phyloP scores from a whole-genome alignment of 2,329 filamentous ascomycete species.

The Fusarium paranaense region DNA sequence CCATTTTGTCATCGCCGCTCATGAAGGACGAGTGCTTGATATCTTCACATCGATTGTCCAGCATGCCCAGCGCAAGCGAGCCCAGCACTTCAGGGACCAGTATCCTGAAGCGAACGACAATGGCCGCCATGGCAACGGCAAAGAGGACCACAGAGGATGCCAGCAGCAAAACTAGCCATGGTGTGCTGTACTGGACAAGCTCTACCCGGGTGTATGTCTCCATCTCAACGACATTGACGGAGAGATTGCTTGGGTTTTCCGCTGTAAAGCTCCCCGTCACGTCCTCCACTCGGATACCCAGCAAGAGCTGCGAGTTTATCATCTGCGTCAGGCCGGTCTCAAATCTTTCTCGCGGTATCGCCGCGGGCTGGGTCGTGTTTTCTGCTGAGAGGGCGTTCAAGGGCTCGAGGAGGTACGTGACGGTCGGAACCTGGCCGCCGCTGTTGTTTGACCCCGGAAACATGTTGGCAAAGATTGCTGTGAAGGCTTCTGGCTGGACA shows the following conservation, averaged over 20 bases:
- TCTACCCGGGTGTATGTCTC: neutral
- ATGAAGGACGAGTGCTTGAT: neutral
- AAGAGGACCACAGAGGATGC: neutral
- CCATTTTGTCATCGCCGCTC: neutral
- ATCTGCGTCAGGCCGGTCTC: neutral
- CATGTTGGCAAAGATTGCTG: too few relatives aligned
- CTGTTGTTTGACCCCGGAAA: too few relatives aligned
- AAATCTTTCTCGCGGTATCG: neutral
- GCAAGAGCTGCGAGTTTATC: neutral
- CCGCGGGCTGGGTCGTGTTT: neutral
- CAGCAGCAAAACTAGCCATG: neutral
- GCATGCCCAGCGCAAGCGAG: neutral
- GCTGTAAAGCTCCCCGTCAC: neutral
- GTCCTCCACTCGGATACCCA: neutral
- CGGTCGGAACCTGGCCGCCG: too few relatives aligned
- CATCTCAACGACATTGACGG: neutral
- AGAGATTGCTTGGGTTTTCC: neutral
- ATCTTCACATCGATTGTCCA: neutral
- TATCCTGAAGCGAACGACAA: neutral
- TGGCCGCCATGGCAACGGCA: neutral
- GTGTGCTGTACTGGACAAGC: neutral
- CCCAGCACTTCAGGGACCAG: neutral
- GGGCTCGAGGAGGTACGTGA: too few relatives aligned
- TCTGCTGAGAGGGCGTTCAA: neutral
- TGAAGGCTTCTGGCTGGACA: too few relatives aligned